Evolutionary conservation across 177 flowering plant genomes (phyloP), one percentile per base, ranked within the genome.

Genomic region (Vitis hybrid): DNA sequence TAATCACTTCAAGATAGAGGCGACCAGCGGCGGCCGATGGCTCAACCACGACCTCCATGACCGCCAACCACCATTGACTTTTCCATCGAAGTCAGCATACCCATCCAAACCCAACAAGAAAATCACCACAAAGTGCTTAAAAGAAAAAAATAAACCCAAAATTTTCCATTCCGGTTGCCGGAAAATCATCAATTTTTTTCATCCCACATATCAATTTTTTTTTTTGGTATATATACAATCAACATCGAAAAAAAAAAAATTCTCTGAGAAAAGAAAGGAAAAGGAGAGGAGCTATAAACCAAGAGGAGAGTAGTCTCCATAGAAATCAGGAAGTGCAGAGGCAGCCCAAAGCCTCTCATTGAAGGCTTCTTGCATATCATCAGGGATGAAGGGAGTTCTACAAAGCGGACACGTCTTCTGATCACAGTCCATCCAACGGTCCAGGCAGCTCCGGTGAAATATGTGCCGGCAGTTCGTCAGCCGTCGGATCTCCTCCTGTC

Each of bases 351-450:
- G 80, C 74, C 85, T 74, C 74, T 90, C 90, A 55, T 94, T 88
- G 78, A 91, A 86, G 2, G 72, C 65, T 16, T 81, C 94, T 72
- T 79, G 90, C 88, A 87, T 65, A 65, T 90, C 93, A 50, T 87
- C 94, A 0, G 94, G 88, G 0, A 91, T 71, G 31, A 94, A 83
- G 2, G 84, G 84, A 29, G 87, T 85, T 54, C 98, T 65, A 59
- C 98, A 94, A 5, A 94, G 92, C 1, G 98, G 98, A 49, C 98
- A 94, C 20, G 97, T 94, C 61, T 74, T 84, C 82, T 88, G 97
- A 66, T 90, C 97, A 72, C 87, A 95, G 22, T 87, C 97, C 88
- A 96, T 85, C 99, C 99, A 96, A 57, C 95, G 97, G 83, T 96
- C 98, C 61, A 96, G 74, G 63, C 99, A 96, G 78, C 80, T 69